A percentile compares a stretch with the other conserved stretches of the same genome.
These are phyloP conservation scores for Coniochaeta pulveracea DNA, from an alignment of 2,329 filamentous ascomycete genomes.

Conservation along the genomic window DNA sequence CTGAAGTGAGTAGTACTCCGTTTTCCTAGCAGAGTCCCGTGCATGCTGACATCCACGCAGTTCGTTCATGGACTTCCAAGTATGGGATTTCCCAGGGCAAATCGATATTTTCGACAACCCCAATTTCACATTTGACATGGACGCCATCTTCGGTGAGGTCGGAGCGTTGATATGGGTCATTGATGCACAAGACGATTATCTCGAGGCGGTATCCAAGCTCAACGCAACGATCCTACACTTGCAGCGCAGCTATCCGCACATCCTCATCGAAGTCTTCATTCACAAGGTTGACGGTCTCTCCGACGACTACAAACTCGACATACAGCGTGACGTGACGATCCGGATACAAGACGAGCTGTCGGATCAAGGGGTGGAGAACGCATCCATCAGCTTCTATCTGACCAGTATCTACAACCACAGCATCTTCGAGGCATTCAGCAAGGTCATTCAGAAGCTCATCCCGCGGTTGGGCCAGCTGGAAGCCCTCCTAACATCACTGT, in stretches of 20 bases:
- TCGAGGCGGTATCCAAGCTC: constrained; percentile 77
- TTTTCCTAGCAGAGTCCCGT: neutral
- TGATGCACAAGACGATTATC: constrained; percentile 94
- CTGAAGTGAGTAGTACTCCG: constrained; percentile 62
- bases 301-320: constrained; percentile 92
- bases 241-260: constrained; percentile 78
- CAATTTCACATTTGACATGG: constrained; percentile 80
- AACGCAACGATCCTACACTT: constrained; percentile 84
- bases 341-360: constrained; percentile 92
- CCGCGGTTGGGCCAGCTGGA: constrained; percentile 88
- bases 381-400: constrained; percentile 86
- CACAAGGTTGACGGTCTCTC: constrained; percentile 98
- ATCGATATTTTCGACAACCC: constrained; percentile 81
- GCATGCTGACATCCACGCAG: constrained; percentile 31
- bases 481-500: constrained; percentile 85
- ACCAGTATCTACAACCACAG: constrained; percentile 98
- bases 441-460: constrained; percentile 96
- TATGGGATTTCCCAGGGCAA: constrained; percentile 95
- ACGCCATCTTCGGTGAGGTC: constrained; percentile 87
- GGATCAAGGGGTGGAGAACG: constrained; percentile 86
- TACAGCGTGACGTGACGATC: constrained; percentile 92
- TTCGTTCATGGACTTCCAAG: constrained; percentile 98
- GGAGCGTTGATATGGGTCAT: constrained; percentile 97
- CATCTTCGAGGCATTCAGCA: constrained; percentile 93
- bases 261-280: constrained; percentile 97